Percentiles rank a stretch among this genome's conserved stretches.
phyloP scores from a whole-genome alignment of 129 eudicot species.

The Artemisia argyi region DNA sequence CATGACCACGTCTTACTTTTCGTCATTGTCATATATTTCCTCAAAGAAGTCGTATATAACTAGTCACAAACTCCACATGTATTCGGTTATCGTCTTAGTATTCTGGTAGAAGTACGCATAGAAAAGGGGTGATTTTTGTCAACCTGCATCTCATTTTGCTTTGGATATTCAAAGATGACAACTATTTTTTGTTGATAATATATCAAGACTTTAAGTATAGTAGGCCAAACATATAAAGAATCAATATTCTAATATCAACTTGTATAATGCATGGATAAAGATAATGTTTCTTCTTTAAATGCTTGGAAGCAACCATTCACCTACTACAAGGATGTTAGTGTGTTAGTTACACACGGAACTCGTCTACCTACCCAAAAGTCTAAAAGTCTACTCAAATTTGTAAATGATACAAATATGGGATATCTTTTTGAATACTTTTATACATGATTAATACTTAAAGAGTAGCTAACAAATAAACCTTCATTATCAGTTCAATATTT shows the following conservation, averaged over 20 bases:
- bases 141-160: not conserved
- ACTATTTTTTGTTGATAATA: not conserved
- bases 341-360: too few species aligned
- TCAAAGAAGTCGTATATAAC: not conserved
- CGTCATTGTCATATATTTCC: not conserved
- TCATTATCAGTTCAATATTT: too few species aligned
- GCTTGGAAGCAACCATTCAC: too few species aligned
- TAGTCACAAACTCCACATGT: not conserved
- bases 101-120: slow-evolving; percentile 1
- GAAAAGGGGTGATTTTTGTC: not conserved
- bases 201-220: not conserved
- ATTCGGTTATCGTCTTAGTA: not conserved
- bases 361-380: too few species aligned
- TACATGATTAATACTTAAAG: too few species aligned
- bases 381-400: too few species aligned
- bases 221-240: not conserved
- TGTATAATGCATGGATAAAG: too few species aligned
- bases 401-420: too few species aligned
- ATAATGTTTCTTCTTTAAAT: too few species aligned
- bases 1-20: slow-evolving; percentile 2
- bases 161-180: not conserved
- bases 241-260: not conserved
- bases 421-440: too few species aligned
- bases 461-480: too few species aligned
- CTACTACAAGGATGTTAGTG: too few species aligned